A percentile compares a stretch with the other conserved stretches of the same genome.
phyloP scores from a whole-genome alignment of 305 asterid genomes.

The Solanum chacoense region DNA sequence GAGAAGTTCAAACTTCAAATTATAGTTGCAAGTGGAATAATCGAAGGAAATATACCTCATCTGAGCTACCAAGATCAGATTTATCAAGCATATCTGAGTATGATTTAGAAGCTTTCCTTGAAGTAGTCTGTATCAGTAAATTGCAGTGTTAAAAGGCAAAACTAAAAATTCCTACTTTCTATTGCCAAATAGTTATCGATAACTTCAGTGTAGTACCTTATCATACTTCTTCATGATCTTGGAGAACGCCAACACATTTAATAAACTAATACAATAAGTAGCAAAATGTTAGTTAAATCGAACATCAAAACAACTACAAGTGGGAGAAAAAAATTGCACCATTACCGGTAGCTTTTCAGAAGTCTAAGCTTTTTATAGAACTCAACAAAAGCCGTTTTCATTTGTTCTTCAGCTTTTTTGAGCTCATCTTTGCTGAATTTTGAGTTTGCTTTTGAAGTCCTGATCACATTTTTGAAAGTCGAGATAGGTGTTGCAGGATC shows the following conservation, averaged over 20 bases:
- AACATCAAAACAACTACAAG: not conserved
- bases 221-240: conserved; percentile 91
- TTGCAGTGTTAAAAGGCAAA: not conserved
- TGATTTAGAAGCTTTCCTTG: conserved; percentile 64
- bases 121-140: conserved; percentile 37
- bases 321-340: not conserved
- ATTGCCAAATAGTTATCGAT: not conserved
- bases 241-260: conserved; percentile 75
- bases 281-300: not conserved
- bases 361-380: conserved; percentile 56
- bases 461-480: conserved; percentile 29
- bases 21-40: not conserved
- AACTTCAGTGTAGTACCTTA: conserved; percentile 37
- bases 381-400: conserved; percentile 48
- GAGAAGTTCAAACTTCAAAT: not conserved
- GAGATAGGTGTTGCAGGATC: conserved; percentile 65
- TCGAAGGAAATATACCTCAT: conserved; percentile 44
- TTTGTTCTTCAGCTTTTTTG: conserved; percentile 39
- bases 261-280: conserved; percentile 35
- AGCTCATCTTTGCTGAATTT: conserved; percentile 59
- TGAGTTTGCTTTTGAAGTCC: conserved; percentile 29
- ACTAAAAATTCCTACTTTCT: not conserved
- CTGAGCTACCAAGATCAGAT: conserved; percentile 56
- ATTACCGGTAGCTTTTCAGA: conserved; percentile 57
- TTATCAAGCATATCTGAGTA: conserved; percentile 66